Evolutionary conservation across 2,329 filamentous ascomycete genomes (phyloP), one percentile per base, ranked within the genome.

Genomic region (Mariannaea sp.): DNA sequence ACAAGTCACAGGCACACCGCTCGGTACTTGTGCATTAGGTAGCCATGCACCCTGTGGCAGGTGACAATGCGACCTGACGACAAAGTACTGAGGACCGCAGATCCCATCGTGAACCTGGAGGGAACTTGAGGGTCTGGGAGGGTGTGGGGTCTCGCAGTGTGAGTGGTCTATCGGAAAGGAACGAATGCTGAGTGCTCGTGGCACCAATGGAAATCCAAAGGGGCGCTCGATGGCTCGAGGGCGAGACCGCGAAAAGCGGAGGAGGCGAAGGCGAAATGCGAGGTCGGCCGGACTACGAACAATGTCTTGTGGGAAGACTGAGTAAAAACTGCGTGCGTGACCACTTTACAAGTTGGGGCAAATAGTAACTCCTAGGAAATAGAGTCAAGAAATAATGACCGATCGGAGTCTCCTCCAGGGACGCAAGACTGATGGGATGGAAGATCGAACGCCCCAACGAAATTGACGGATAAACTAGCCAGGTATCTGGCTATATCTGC

Each of bases 131-230:
- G 39, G 7, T 36, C 12, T 5, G 48, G 52, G 55, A 65, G 62
- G 62, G 63, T 65, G 63, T 64, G 55, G 48, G 51, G 56, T 27
- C 59, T 50, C 44, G 57, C 51, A 49, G 55, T 17, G 38, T 65
- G 63, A 65, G 61, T 65, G 63, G 62, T 19, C 30, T 47, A 26
- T 35, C 17, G 24, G 27, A 5, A 20, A 50, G 43, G 17, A 43
- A 43, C 36, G 44, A 44, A 45, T 51, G 53, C 45, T 49, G 30
- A 53, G 49, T 52, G 46, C 60, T 62, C 64, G 64, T 66, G 64
- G 64, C 64, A 62, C 62, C 64, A 62, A 56, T 66, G 53, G 61
- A 22, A 22, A 41, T 41, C 61, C 54, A 47, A 54, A 10, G 56
- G 54, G 51, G 20, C 42, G 27, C 19, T 39, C 36, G 8, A 47